Percentiles rank a stretch among this genome's conserved stretches.
Evolutionary conservation across 768 basidiomycete species (phyloP).

Genomic region (Boletus sp.): DNA sequence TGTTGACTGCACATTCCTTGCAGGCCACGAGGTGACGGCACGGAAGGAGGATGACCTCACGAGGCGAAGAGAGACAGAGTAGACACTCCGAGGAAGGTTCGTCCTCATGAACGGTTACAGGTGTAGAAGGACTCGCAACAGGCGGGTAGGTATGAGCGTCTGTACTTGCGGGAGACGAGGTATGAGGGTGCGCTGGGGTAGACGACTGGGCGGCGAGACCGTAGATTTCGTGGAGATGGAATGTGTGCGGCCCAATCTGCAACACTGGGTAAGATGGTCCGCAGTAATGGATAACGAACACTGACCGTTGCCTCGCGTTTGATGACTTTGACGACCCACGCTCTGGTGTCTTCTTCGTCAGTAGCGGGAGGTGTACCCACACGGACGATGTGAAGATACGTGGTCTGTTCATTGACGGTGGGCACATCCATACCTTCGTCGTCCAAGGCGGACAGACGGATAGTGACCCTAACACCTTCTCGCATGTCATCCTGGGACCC

Average conservation of each 20-base stretch:
- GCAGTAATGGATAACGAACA: not conserved
- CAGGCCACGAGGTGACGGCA: conserved; percentile 95
- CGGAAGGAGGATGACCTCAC: conserved; percentile 90
- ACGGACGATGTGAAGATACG: conserved; percentile 82
- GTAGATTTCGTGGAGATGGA: conserved; percentile 94
- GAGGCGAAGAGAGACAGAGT: conserved; percentile 80
- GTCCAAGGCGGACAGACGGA: conserved; percentile 79
- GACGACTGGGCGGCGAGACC: conserved; percentile 68
- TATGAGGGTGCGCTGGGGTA: conserved; percentile 32
- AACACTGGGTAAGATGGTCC: not conserved
- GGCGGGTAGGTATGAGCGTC: conserved; percentile 49
- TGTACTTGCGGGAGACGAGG: conserved; percentile 36
- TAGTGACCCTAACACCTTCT: conserved; percentile 73
- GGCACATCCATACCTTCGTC: conserved; percentile 65
- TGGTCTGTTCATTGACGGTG: conserved; percentile 80
- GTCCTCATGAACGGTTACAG: conserved; percentile 44
- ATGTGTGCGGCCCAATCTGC: conserved; percentile 90
- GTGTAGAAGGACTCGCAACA: conserved; percentile 18
- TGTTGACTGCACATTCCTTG: conserved; percentile 92
- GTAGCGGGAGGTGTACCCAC: conserved; percentile 46
- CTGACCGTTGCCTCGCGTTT: conserved; percentile 83
- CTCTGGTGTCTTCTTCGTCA: conserved; percentile 56
- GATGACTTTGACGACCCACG: conserved; percentile 92
- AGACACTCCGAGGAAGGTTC: conserved; percentile 87
- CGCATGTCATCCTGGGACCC: conserved; percentile 46